phyloP scores from a whole-genome alignment of 2,329 filamentous ascomycete genomes.

The Aspergillus pseudotamarii region DNA sequence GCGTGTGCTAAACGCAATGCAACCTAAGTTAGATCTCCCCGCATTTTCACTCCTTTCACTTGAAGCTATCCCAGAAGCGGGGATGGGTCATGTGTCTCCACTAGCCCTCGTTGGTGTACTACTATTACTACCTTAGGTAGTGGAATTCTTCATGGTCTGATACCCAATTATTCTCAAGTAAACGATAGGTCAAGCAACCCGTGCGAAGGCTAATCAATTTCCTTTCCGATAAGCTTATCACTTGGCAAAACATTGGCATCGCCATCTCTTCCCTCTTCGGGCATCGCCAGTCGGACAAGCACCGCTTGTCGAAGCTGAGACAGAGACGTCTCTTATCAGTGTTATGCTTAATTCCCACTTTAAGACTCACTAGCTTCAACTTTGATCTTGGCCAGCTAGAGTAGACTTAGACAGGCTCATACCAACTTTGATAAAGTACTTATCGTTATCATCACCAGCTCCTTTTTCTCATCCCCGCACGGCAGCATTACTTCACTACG shows the following conservation, averaged over 20 bases:
- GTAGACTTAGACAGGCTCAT: background rate
- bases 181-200: background rate
- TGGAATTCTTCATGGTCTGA: background rate
- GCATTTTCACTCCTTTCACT: background rate
- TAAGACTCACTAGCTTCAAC: background rate
- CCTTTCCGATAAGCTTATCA: constrained; percentile 10
- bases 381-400: background rate
- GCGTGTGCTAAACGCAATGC: background rate
- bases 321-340: constrained; percentile 1
- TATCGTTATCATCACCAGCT: background rate
- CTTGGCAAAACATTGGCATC: constrained; percentile 9
- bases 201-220: background rate
- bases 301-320: background rate
- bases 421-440: background rate
- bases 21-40: background rate
- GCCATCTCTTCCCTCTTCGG: constrained; percentile 10
- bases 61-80: background rate
- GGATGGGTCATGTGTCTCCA: background rate
- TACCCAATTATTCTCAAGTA: background rate
- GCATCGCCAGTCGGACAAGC: background rate
- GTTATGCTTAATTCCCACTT: constrained; percentile 5
- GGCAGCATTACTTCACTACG: background rate
- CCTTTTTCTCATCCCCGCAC: background rate
- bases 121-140: background rate
- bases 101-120: background rate